Conservation (phyloP, 2,329 filamentous ascomycete species). For the Penicillium freii region DNA sequence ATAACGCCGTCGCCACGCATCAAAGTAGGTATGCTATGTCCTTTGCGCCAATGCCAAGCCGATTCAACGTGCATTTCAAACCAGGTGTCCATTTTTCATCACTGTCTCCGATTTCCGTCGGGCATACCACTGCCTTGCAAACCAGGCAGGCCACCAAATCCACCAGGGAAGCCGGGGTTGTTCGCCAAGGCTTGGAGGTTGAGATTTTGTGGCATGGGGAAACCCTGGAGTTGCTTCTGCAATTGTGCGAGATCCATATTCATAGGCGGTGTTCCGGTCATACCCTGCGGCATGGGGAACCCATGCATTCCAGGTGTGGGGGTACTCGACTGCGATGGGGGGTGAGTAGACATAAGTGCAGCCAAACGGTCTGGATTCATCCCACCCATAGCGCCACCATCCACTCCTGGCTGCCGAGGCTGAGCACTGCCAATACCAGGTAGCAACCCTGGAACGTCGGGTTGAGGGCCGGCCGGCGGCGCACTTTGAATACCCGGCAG, state of each 20-base stretch:
- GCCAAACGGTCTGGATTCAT: conserved; percentile 47
- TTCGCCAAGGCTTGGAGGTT: conserved; percentile 43
- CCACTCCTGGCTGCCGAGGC: conserved; percentile 35
- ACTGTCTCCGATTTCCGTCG: conserved; percentile 57
- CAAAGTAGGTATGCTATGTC: conserved; percentile 16
- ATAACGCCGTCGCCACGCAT: conserved; percentile 16
- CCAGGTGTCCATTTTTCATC: background rate
- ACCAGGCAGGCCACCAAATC: conserved; percentile 33
- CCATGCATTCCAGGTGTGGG: conserved; percentile 38
- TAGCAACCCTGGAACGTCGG: conserved; percentile 47
- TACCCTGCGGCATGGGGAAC: conserved; percentile 43
- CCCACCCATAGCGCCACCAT: conserved; percentile 44
- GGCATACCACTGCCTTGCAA: conserved; percentile 38
- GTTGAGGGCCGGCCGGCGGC: conserved; percentile 43
- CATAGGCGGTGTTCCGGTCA: conserved; percentile 50
- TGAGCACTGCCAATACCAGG: conserved; percentile 50
- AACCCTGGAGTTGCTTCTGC: conserved; percentile 42
- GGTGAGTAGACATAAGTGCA: conserved; percentile 50
- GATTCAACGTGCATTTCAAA: conserved; percentile 10
- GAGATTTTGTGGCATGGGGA: conserved; percentile 35
- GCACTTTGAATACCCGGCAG: conserved; percentile 56
- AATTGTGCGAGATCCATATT: conserved; percentile 39
- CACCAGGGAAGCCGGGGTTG: conserved; percentile 30
- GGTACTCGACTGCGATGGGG: conserved; percentile 26
- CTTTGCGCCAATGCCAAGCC: conserved; percentile 21